These are phyloP conservation scores for Fraxinus pennsylvanica DNA, from an alignment of 257 asterid species.

Conservation along the genomic window DNA sequence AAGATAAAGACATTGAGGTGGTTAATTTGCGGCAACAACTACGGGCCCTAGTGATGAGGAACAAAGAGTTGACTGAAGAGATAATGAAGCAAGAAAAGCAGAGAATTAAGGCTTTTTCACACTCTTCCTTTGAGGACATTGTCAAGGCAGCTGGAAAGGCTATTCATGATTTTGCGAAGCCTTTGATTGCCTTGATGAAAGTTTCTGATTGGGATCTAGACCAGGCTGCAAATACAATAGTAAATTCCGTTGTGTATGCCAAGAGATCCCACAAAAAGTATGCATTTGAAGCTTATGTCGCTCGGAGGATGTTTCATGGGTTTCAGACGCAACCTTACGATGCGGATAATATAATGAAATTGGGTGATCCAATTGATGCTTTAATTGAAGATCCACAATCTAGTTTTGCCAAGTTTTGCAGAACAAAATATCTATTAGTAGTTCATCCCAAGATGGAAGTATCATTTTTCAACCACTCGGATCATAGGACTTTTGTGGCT, in stretches of 20 bases:
- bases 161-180: slow-evolving; percentile 78
- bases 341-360: slow-evolving; percentile 39
- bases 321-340: slow-evolving; percentile 37
- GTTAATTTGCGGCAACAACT: slow-evolving; percentile 41
- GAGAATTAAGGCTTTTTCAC: slow-evolving; percentile 32
- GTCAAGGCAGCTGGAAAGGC: slow-evolving; percentile 59
- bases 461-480: slow-evolving; percentile 76
- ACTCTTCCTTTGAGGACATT: slow-evolving; percentile 48
- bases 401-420: slow-evolving; percentile 66
- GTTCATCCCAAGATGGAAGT: slow-evolving; percentile 71
- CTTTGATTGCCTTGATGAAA: slow-evolving; percentile 70
- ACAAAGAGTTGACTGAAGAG: slow-evolving; percentile 49
- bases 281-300: slow-evolving; percentile 75
- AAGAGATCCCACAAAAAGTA: slow-evolving; percentile 78
- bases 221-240: slow-evolving; percentile 58
- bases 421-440: slow-evolving; percentile 60
- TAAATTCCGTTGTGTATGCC: slow-evolving; percentile 49
- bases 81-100: slow-evolving; percentile 41
- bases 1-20: slow-evolving; percentile 39
- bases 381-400: slow-evolving; percentile 61
- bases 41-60: slow-evolving; percentile 43
- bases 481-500: slow-evolving; percentile 63
- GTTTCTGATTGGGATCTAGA: slow-evolving; percentile 80
- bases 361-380: slow-evolving; percentile 62
- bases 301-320: slow-evolving; percentile 64